Evolutionary conservation across 177 flowering plant species (phyloP).

Genomic region (Vitis hybrid): DNA sequence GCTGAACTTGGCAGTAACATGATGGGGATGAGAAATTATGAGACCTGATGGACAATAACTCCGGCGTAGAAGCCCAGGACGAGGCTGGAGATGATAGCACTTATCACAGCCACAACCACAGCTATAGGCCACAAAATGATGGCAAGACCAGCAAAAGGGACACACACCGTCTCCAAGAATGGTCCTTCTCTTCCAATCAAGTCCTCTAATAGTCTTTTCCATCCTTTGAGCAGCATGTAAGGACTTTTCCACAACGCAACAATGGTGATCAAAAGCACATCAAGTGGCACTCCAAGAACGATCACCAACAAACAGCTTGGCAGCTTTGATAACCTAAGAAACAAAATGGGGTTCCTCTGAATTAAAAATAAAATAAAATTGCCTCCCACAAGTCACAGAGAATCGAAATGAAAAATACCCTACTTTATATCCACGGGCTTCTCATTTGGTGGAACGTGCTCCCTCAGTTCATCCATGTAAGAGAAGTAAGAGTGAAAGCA

Average conservation of each 20-base stretch:
- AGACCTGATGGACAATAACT: slow-evolving; percentile 79
- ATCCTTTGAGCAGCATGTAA: slow-evolving; percentile 82
- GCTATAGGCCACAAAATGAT: slow-evolving; percentile 90
- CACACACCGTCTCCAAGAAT: slow-evolving; percentile 83
- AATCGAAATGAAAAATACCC: background rate
- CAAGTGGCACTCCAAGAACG: slow-evolving; percentile 59
- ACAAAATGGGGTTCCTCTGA: background rate
- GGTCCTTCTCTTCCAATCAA: slow-evolving; percentile 94
- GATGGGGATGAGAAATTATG: background rate
- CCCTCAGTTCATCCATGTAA: slow-evolving; percentile 83
- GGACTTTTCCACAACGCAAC: slow-evolving; percentile 87
- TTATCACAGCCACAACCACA: slow-evolving; percentile 61
- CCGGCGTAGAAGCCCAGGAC: slow-evolving; percentile 69
- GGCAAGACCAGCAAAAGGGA: slow-evolving; percentile 94
- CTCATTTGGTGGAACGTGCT: slow-evolving; percentile 47
- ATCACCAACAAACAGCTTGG: slow-evolving; percentile 66
- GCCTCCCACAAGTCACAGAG: background rate
- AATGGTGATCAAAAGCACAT: slow-evolving; percentile 54
- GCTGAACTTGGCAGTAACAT: background rate
- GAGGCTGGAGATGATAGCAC: slow-evolving; percentile 64
- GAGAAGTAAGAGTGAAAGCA: slow-evolving; percentile 98
- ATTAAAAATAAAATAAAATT: too few relatives aligned
- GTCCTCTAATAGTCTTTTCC: slow-evolving; percentile 88
- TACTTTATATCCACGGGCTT: slow-evolving; percentile 70
- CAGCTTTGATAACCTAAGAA: slow-evolving; percentile 53